phyloP scores from a whole-genome alignment of 345 rosid genomes.

The Euphorbia peplus region DNA sequence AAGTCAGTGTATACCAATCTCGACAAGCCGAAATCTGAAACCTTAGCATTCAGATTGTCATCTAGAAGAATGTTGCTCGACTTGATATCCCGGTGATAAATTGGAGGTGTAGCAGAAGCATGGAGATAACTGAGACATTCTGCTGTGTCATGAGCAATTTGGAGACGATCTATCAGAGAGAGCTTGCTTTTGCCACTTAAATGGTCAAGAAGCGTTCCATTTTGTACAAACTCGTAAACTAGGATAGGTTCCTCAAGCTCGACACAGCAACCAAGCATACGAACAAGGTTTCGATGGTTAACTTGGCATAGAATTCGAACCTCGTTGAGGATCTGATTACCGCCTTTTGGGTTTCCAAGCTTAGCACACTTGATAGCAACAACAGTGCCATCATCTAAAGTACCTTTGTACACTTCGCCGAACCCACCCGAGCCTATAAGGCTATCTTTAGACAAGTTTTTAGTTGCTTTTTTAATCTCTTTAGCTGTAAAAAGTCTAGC shows the following conservation, averaged over 20 bases:
- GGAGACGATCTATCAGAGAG: constrained; percentile 37
- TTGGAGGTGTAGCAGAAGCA: constrained; percentile 38
- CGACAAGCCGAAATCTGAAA: constrained; percentile 52
- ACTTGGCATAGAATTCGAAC: constrained; percentile 54
- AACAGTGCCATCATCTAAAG: constrained; percentile 38
- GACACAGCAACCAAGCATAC: constrained; percentile 49
- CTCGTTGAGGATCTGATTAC: constrained; percentile 53
- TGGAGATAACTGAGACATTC: constrained; percentile 49
- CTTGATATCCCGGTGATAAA: constrained; percentile 52
- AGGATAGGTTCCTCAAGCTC: constrained; percentile 49
- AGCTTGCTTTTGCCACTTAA: constrained; percentile 22
- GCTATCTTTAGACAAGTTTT: constrained; percentile 40
- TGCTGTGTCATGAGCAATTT: constrained; percentile 39
- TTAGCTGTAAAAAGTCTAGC: constrained; percentile 37
- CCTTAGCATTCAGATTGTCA: constrained; percentile 39
- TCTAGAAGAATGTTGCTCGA: constrained; percentile 53
- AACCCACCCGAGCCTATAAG: constrained; percentile 48
- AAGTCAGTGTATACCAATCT: constrained; percentile 39
- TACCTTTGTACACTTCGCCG: constrained; percentile 50
- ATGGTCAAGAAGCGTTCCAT: constrained; percentile 42
- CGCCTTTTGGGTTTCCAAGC: constrained; percentile 45
- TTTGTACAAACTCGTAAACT: constrained; percentile 44
- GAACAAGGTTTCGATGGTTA: constrained; percentile 45
- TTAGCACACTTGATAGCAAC: constrained; percentile 58
- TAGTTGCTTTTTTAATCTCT: constrained; percentile 42